Evolutionary conservation across 83 land plant genomes (phyloP), one percentile per base, ranked within the genome.

Genomic region (Isoetes engelmannii): DNA sequence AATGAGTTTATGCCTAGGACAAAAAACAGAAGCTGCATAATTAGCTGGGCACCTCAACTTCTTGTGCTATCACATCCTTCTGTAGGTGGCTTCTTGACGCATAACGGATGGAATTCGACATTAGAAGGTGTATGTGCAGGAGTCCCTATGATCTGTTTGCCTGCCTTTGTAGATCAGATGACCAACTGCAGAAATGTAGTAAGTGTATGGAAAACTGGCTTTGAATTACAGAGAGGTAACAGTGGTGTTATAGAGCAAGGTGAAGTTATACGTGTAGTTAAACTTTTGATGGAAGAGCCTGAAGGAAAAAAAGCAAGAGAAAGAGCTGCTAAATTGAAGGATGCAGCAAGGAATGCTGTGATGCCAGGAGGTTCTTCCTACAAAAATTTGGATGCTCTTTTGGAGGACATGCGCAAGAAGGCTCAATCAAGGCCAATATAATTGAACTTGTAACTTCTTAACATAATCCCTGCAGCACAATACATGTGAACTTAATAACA

Each of bases 241-340:
- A 21, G 57, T 5, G 80, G 57, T 4, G 55, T 76, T 20, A 78
- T 77, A 37, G 76, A 55, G 60, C 69, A 73, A 8, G 74, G 21
- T 3, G 68, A 73, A 44, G 64, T 76, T 6, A 80, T 75, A 70
- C 44, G 50, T 1, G 68, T 65, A 45, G 79, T 82, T 12, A 79
- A 65, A 44, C 72, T 59, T 7, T 13, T 79, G 37, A 78, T 82
- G 82, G 75, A 75, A 9, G 79, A 71, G 10, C 71, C 69, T n/a
- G 73, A 72, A 10, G 79, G 79, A 3, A 58, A 70, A 56, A 5
- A 70, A 20, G 61, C 73, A 66, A 82, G 73, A 57, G 64, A 58
- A 69, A 77, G 59, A 7, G 79, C 74, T 4, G 6, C 56, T 51
- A 63, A 54, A 7, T 71, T 78, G 67, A 83, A 76, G 62, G 65